These are phyloP conservation scores for Lentinula detonsa DNA, from an alignment of 768 basidiomycete species.

Conservation along the genomic window DNA sequence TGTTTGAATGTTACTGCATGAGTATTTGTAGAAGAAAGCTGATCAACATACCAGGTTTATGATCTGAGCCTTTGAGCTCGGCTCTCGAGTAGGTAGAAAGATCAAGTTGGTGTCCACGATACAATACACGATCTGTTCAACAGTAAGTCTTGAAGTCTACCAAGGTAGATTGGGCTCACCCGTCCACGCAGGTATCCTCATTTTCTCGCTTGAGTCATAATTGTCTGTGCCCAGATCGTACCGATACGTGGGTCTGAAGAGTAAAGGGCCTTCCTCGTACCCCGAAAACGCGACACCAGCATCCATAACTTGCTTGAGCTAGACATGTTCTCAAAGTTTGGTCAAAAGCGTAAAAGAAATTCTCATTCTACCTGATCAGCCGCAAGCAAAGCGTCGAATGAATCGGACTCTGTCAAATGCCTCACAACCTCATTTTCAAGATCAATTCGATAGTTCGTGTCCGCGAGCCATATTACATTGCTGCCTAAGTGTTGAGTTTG, in stretches of 20 bases:
- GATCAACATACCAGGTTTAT: slow-evolving; percentile 68
- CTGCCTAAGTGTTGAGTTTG: slow-evolving; percentile 31
- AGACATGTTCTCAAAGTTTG: neutral
- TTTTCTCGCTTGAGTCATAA: slow-evolving; percentile 96
- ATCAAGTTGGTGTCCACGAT: slow-evolving; percentile 67
- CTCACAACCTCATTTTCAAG: slow-evolving; percentile 80
- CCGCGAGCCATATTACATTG: slow-evolving; percentile 90
- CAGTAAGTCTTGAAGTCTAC: neutral
- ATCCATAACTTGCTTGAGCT: slow-evolving; percentile 75
- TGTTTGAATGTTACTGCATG: neutral
- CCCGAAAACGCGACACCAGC: slow-evolving; percentile 69
- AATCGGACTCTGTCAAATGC: slow-evolving; percentile 52
- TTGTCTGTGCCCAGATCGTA: slow-evolving; percentile 78
- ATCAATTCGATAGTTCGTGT: slow-evolving; percentile 93
- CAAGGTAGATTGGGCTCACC: slow-evolving; percentile 38
- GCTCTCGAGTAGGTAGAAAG: slow-evolving; percentile 77
- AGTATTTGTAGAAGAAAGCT: neutral
- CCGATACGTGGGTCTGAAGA: slow-evolving; percentile 95
- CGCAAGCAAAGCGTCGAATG: slow-evolving; percentile 68
- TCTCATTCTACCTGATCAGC: slow-evolving; percentile 70
- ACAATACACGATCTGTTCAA: slow-evolving; percentile 81
- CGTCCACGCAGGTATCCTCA: slow-evolving; percentile 96
- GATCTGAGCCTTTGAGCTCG: slow-evolving; percentile 89
- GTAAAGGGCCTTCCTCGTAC: slow-evolving; percentile 82
- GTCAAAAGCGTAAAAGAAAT: neutral